phyloP scores from a whole-genome alignment of 108 stramenopile genomes.

The Schizochytrium sp. region DNA sequence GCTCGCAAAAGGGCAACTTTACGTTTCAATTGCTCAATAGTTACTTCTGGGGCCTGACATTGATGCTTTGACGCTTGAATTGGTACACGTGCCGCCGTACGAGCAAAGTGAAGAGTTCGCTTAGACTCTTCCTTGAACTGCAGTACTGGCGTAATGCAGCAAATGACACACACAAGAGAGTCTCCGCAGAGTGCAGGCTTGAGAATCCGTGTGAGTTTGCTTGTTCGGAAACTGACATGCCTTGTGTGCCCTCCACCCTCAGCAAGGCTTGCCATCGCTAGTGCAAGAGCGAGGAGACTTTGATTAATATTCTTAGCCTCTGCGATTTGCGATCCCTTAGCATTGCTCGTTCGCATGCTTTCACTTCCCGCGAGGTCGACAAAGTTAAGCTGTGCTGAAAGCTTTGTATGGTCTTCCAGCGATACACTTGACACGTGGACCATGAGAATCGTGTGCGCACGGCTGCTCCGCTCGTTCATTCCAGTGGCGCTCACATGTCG shows the following conservation, averaged over 20 bases:
- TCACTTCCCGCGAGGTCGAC: constrained; percentile 54
- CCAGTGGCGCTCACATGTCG: constrained; percentile 25
- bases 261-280: constrained; percentile 36
- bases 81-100: neutral
- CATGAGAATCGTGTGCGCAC: constrained; percentile 56
- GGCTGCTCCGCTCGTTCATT: constrained; percentile 35
- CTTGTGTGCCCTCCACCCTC: neutral
- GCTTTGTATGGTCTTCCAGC: neutral
- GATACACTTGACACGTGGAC: constrained; percentile 50
- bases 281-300: constrained; percentile 32
- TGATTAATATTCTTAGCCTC: constrained; percentile 54
- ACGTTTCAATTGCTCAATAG: neutral
- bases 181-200: constrained; percentile 50
- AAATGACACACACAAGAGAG: constrained; percentile 32
- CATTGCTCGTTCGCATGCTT: constrained; percentile 55
- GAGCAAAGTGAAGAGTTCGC: constrained; percentile 41
- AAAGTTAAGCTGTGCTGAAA: constrained; percentile 46
- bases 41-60: constrained; percentile 16
- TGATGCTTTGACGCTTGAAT: constrained; percentile 27
- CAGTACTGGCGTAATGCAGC: constrained; percentile 29
- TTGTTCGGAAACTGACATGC: constrained; percentile 24
- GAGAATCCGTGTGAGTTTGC: constrained; percentile 28
- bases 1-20: neutral
- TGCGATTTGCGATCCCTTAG: neutral
- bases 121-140: constrained; percentile 36